Conservation (phyloP, 176 grass and related monocot species). For the Tillandsia fasciculata region DNA sequence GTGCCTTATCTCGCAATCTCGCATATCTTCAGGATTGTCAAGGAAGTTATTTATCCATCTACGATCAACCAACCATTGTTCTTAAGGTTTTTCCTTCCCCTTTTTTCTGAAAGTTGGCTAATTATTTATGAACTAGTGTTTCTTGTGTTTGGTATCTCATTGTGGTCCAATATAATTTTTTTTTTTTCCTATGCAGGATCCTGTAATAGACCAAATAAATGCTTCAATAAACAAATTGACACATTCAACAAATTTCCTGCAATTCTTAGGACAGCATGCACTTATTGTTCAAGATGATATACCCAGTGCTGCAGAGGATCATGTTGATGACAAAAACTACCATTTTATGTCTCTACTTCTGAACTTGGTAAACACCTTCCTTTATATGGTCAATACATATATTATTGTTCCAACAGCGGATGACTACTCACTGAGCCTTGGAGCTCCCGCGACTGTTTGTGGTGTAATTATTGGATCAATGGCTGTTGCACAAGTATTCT, state of each 20-base stretch:
- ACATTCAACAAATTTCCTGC: constrained; percentile 68
- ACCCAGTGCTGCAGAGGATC: constrained; percentile 38
- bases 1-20: constrained; percentile 79
- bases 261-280: constrained; percentile 78
- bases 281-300: constrained; percentile 50
- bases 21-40: constrained; percentile 62
- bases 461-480: constrained; percentile 94
- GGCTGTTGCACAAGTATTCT: constrained; percentile 94
- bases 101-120: background rate
- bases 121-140: background rate
- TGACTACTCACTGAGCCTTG: constrained; percentile 87
- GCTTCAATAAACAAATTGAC: constrained; percentile 76
- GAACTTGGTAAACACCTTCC: constrained; percentile 72
- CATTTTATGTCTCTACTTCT: constrained; percentile 72
- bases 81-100: constrained; percentile 39
- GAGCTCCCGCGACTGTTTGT: constrained; percentile 85
- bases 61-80: constrained; percentile 67
- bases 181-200: constrained; percentile 47
- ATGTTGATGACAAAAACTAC: constrained; percentile 46
- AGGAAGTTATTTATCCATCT: constrained; percentile 69
- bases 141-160: background rate
- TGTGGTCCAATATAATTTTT: background rate
- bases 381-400: constrained; percentile 96
- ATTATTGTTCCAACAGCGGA: constrained; percentile 95
- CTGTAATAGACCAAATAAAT: constrained; percentile 93